Evolutionary conservation across 768 basidiomycete species (phyloP), one percentile per base, ranked within the genome.

Genomic region (Mycena kentingensis): DNA sequence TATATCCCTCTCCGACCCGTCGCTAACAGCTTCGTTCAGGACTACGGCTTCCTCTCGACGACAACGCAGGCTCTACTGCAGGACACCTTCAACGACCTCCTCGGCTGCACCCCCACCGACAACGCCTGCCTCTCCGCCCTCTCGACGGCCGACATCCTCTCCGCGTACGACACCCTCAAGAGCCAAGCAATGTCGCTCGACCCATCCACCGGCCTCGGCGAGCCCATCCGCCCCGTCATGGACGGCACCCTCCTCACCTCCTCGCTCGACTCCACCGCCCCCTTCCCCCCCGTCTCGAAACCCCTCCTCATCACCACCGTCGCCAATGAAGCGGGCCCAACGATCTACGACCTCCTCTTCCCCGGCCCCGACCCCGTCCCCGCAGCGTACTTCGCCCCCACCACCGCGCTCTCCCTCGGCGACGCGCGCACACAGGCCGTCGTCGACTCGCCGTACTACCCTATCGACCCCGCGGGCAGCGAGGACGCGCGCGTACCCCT

Each of bases 291-390:
- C 2, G 76, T 82, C 41, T 75, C 67, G 50, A 88, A 93, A 63
- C 78, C 86, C 1, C 57, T 94, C 41, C 70, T 96, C 28, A 65
- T 93, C 41, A 84, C 90, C 4, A 88, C 81, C 11, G 85, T 87
- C 11, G 65, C 68, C 28, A 73, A 93, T 62, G 93, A 96, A 60
- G 90, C 83, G 0, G 88, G 79, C 1, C 67, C 70, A 11, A 73
- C 81, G 13, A 83, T 90, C 53, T 84, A 82, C 61, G 53, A 65
- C 21, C 52, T 46, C 34, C 76, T 79, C 62, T 49, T 55, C 51
- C 51, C 50, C 5, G 57, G 52, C 3, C 54, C 67, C 15, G 57
- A 65, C 36, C 68, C 79, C 5, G 37, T 88, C 12, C 67, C 76
- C 19, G 67, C 68, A 31, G 57, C 64, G 4, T 57, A 60, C 4